Conservation (phyloP, 225 moss, liverwort and hornwort genomes). For the Ulota crispa region DNA sequence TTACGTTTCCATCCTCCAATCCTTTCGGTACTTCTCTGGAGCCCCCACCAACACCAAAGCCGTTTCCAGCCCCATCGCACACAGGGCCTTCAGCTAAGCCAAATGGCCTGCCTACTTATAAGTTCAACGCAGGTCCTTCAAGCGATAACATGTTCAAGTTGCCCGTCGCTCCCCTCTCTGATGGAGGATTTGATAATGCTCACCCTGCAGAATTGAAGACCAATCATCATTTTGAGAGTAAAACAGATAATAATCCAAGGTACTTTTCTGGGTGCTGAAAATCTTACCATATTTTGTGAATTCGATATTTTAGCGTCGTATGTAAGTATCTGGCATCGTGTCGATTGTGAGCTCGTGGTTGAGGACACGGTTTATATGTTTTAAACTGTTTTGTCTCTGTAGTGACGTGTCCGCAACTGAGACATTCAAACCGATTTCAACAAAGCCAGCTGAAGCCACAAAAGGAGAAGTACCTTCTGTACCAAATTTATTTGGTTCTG, state of each 20-base stretch:
- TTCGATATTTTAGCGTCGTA: not conserved
- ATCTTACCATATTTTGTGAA: not conserved
- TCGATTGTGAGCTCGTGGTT: not conserved
- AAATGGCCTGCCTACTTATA: slow-evolving; percentile 42
- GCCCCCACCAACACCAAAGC: slow-evolving; percentile 91
- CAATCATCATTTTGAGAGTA: slow-evolving; percentile 43
- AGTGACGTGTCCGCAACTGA: slow-evolving; percentile 38
- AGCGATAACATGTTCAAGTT: slow-evolving; percentile 34
- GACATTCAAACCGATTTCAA: slow-evolving; percentile 36
- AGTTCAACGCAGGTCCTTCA: slow-evolving; percentile 51
- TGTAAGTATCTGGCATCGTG: not conserved
- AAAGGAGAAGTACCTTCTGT: slow-evolving; percentile 23
- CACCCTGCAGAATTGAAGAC: slow-evolving; percentile 35
- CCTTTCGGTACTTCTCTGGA: slow-evolving; percentile 55
- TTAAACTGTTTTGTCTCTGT: not conserved
- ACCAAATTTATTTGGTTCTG: slow-evolving; percentile 24
- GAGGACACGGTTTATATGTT: not conserved
- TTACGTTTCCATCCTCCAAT: slow-evolving; percentile 69
- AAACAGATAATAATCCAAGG: slow-evolving; percentile 58
- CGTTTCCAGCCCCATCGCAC: slow-evolving; percentile 67
- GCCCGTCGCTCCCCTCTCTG: slow-evolving; percentile 10
- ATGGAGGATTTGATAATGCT: slow-evolving; percentile 24
- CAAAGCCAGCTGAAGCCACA: slow-evolving; percentile 23
- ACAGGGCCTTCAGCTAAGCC: slow-evolving; percentile 34
- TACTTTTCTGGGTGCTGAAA: slow-evolving; percentile 16